Percentiles rank a stretch among this genome's conserved stretches.
These are phyloP conservation scores for Aeschynomene evenia DNA, from an alignment of 306 rosid genomes.

Conservation along the genomic window DNA sequence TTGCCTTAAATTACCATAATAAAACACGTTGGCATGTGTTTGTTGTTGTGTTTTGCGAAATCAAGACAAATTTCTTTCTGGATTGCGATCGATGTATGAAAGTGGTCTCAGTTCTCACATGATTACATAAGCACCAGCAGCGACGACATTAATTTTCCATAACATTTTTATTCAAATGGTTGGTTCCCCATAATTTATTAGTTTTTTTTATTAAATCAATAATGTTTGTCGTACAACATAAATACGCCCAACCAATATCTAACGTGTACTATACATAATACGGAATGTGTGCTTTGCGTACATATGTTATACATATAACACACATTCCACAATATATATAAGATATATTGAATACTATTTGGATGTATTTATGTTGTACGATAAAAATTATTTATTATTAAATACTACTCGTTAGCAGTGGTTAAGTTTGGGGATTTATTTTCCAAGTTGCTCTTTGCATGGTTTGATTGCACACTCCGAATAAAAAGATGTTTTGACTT, in stretches of 20 bases:
- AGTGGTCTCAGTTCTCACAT: neutral
- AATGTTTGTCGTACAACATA: no score
- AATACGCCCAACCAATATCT: no score
- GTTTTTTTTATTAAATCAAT: no score
- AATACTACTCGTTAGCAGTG: no score
- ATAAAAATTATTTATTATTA: no score
- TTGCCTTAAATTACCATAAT: neutral
- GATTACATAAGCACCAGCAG: neutral
- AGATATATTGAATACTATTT: no score
- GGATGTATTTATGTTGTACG: no score
- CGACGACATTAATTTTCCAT: neutral
- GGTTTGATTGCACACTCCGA: constrained; percentile 19
- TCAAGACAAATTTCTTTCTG: neutral
- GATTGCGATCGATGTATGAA: neutral
- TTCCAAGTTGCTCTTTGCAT: constrained; percentile 25
- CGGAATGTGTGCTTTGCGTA: no score
- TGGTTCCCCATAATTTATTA: no score
- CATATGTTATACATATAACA: no score
- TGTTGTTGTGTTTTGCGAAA: constrained; percentile 1
- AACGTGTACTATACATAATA: no score
- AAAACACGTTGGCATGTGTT: neutral
- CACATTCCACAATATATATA: no score
- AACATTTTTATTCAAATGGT: neutral
- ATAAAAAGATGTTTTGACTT: constrained; percentile 14
- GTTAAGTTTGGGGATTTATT: constrained; percentile 2